Evolutionary conservation across 768 basidiomycete genomes (phyloP), one percentile per base, ranked within the genome.

Genomic region (Pisolithus orientalis): DNA sequence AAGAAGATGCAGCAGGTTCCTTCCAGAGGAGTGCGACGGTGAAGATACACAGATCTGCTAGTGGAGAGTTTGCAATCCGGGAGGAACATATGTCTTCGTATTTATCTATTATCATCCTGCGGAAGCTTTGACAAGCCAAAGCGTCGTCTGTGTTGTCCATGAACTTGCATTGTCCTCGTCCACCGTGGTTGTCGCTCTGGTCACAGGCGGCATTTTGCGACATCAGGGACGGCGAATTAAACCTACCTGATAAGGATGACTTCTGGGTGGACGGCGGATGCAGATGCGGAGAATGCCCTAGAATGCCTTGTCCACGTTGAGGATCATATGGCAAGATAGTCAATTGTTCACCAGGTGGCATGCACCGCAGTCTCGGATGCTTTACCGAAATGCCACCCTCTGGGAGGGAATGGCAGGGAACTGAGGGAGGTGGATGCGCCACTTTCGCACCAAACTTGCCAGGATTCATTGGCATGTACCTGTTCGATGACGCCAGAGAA

Each of bases 91-190:
- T 53, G 34, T 42, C 28, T 25, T 2, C 37, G 55, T 65, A 65
- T 64, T 65, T 65, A 64, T 64, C 62, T 57, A 47, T 40, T 29
- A 40, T 42, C 40, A 51, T 45, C 25, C 44, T n/a, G 51, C 44
- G 52, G 38, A 29, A 25, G 51, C 24, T 47, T 46, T 46, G 45
- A 31, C 45, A 11, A 25, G 38, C 2, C 38, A 47, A 40, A 39
- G 29, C 39, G 6, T 13, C 16, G 16, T 24, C 45, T 17, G 56
- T 39, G 25, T 43, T 51, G 52, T 52, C 39, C 42, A 16, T 54
- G 58, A 47, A 37, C 38, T 45, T 52, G 64, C 39, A 58, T 61
- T 65, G 63, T 65, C 51, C 48, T 49, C 8, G 25, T 63, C 53
- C 62, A 52, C 60, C 48, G 16, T 27, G 39, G 54, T 42, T 34